These are phyloP conservation scores for Acacia pycnantha DNA, from an alignment of 331 rosid species.

Conservation along the genomic window DNA sequence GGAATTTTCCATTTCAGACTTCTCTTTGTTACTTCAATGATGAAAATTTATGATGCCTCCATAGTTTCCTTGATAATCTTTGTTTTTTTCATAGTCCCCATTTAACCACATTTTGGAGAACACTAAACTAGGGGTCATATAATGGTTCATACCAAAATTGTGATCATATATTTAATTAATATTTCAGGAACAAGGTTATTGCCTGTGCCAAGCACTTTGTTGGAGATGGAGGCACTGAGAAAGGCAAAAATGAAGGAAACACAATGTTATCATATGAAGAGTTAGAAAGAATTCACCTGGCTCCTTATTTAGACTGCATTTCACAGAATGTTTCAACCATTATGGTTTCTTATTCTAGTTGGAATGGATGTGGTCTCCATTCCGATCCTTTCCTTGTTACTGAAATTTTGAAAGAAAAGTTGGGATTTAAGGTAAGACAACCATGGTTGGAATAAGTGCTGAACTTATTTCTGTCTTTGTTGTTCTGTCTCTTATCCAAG, in stretches of 20 bases:
- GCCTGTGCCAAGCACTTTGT: not conserved
- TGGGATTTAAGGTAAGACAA: slow-evolving; percentile 71
- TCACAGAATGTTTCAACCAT: slow-evolving; percentile 80
- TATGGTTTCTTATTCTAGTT: slow-evolving; percentile 87
- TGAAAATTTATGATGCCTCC: not conserved
- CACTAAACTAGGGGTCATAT: not conserved
- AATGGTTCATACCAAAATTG: not conserved
- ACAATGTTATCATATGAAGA: slow-evolving; percentile 65
- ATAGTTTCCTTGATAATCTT: not conserved
- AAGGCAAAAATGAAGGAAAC: slow-evolving; percentile 41
- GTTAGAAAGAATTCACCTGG: slow-evolving; percentile 80
- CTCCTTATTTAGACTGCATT: slow-evolving; percentile 87
- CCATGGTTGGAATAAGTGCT: not conserved
- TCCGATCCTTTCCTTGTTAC: slow-evolving; percentile 66
- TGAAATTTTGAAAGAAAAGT: slow-evolving; percentile 68
- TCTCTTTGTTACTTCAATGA: not conserved
- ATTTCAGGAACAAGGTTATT: not conserved
- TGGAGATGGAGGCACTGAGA: not conserved
- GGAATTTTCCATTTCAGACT: not conserved
- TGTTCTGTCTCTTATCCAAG: slow-evolving; percentile 7
- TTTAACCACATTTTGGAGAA: not conserved
- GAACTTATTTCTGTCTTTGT: not conserved
- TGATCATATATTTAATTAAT: not conserved
- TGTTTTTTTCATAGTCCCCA: not conserved
- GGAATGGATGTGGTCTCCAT: slow-evolving; percentile 75